A percentile compares a stretch with the other conserved stretches of the same genome.
phyloP scores from a whole-genome alignment of 2,329 filamentous ascomycete species.

The Xylaria sp. region DNA sequence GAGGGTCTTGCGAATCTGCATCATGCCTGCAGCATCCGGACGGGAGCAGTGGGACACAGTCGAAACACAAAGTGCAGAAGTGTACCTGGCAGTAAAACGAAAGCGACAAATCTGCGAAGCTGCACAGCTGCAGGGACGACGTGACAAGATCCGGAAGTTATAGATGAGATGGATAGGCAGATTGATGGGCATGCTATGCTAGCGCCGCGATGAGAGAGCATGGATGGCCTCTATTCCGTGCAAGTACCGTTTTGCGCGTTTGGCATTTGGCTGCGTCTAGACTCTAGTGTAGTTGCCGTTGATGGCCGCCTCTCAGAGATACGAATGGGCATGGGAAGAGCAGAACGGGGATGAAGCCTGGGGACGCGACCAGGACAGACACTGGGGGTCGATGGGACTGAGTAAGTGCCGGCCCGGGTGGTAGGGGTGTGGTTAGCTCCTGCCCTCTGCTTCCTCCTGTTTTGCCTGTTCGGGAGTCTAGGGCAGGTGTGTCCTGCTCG shows the following conservation, averaged over 20 bases:
- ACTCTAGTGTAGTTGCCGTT: not conserved
- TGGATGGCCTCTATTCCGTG: not conserved
- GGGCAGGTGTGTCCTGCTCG: no score
- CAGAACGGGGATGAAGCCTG: not conserved
- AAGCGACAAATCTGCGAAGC: no score
- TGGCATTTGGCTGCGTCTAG: not conserved
- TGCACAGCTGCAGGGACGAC: not conserved
- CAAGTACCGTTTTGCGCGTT: not conserved
- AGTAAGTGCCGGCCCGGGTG: not conserved
- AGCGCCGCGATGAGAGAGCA: not conserved
- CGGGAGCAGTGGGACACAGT: no score
- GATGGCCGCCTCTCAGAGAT: not conserved
- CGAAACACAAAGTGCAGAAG: no score
- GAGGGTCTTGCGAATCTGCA: no score
- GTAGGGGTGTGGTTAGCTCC: not conserved
- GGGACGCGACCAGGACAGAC: not conserved
- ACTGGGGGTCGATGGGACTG: not conserved
- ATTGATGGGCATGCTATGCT: not conserved
- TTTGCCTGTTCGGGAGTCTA: not conserved
- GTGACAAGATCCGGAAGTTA: not conserved
- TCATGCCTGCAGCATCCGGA: no score
- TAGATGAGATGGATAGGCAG: not conserved
- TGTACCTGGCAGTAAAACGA: no score
- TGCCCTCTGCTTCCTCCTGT: not conserved
- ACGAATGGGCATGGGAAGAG: not conserved